Base-by-base conservation (phyloP, 441 rosid genomes). In the Melastoma candidum region DNA sequence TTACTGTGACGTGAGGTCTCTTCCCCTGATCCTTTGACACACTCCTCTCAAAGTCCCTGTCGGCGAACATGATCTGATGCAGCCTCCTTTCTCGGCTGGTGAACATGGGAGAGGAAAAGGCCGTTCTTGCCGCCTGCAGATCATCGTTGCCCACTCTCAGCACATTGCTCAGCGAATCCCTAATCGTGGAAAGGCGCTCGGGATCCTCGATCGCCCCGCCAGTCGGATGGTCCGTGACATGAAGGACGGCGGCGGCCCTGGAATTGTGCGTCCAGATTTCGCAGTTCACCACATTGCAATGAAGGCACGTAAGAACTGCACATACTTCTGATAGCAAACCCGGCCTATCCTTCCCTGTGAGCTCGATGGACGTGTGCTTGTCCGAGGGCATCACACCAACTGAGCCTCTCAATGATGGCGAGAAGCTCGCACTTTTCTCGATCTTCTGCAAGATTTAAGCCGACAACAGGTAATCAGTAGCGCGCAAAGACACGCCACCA, bases 251-350 rank as follows among this genome's bases (percentile, higher is more conserved):
- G 1, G 97, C 97, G 52, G 96, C 95, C 70, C 95, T 76, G 25
- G 75, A 70, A 65, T 90, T 90, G 77, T 90, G 97, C 27, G 97
- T 90, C 97, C 97, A 90, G 65, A 90, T 80, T 74, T 86, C 97
- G 47, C 95, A 95, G 70, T 77, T 81, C 12, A 79, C 84, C 49
- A 89, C 88, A 54, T 82, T 89, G 72, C 95, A 89, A 47, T 63
- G 75, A 54, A 86, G 95, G 71, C 77, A 90, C 0, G 94, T 57
- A 47, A 87, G 92, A 62, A 90, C 81, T 12, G 97, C 95, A 63
- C 87, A 82, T 26, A 90, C 92, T 74, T 90, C 96, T 36, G 96
- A 90, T 17, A 90, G 66, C 12, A 90, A 69, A 53, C 96, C 97
- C 10, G 95, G 97, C 68, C 96, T 80, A 64, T 90, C 96, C 0